Conservation (phyloP, 495 filamentous ascomycete species). For the Penicillium mononematosum region DNA sequence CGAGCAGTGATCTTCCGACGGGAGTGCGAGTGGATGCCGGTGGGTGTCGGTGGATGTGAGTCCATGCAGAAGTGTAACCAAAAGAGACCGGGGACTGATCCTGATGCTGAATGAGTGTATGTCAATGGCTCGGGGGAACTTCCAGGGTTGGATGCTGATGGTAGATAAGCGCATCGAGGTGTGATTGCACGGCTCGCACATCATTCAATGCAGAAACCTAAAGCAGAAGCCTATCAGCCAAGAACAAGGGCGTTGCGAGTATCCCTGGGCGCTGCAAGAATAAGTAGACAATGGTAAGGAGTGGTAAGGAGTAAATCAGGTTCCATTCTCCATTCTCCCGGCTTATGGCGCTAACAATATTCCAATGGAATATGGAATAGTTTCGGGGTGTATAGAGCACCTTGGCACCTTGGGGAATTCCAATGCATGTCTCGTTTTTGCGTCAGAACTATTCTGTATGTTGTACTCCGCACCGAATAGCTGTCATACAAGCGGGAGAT, state of each 20-base stretch:
- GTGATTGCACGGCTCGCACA: not conserved
- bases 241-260: not conserved
- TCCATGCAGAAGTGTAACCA: not conserved
- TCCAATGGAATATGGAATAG: too few relatives aligned
- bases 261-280: slow-evolving; percentile 1
- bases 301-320: too few relatives aligned
- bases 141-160: not conserved
- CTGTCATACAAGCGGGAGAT: slow-evolving; percentile 18
- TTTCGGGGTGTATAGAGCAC: slow-evolving; percentile 1
- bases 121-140: not conserved
- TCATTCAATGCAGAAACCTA: not conserved
- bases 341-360: not conserved
- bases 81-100: not conserved
- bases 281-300: not conserved
- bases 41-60: not conserved
- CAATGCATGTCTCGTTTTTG: slow-evolving; percentile 7
- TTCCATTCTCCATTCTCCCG: slow-evolving; percentile 5
- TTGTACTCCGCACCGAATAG: not conserved
- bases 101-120: not conserved
- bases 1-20: not conserved
- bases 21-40: not conserved
- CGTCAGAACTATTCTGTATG: not conserved
- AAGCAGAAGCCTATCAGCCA: not conserved
- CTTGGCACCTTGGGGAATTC: slow-evolving; percentile 1
- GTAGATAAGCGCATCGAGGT: not conserved